Percentiles rank a stretch among this genome's conserved stretches.
Conservation (phyloP, 2,329 filamentous ascomycete species). For the Trichoderma aggressivum region DNA sequence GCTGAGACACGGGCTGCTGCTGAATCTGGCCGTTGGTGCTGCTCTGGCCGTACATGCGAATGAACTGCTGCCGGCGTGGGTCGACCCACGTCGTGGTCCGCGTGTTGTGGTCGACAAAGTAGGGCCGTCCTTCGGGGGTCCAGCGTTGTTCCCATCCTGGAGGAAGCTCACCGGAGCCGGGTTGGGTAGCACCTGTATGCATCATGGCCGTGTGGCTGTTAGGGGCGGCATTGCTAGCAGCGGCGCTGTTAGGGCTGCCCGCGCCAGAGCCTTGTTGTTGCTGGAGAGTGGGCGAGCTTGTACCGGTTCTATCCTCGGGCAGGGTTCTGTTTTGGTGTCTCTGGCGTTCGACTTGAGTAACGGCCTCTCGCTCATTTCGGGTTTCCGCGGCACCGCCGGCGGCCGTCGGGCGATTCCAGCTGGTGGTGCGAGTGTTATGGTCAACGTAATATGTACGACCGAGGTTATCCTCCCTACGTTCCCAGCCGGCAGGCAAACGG, state of each 20-base stretch:
- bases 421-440: slow-evolving; percentile 94
- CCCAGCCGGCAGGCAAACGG: slow-evolving; percentile 88
- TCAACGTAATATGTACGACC: slow-evolving; percentile 98
- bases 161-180: slow-evolving; percentile 90
- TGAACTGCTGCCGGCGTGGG: slow-evolving; percentile 94
- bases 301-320: slow-evolving; percentile 90
- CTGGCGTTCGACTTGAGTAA: slow-evolving; percentile 87
- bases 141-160: slow-evolving; percentile 95
- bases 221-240: slow-evolving; percentile 33
- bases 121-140: slow-evolving; percentile 89
- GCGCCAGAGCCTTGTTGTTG: slow-evolving; percentile 47
- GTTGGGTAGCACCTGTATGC: slow-evolving; percentile 88
- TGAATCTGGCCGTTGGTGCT: slow-evolving; percentile 84
- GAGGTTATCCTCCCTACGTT: slow-evolving; percentile 89
- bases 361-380: slow-evolving; percentile 77
- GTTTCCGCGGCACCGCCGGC: slow-evolving; percentile 69
- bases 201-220: slow-evolving; percentile 69
- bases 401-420: slow-evolving; percentile 86
- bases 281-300: slow-evolving; percentile 79
- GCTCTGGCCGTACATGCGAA: slow-evolving; percentile 94
- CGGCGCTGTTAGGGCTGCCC: slow-evolving; percentile 26
- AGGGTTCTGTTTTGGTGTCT: slow-evolving; percentile 94
- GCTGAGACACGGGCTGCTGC: slow-evolving; percentile 94
- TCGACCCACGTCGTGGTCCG: slow-evolving; percentile 98
- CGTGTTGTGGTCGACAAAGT: slow-evolving; percentile 98